phyloP scores from a whole-genome alignment of 345 rosid species.

The Dimocarpus longan region DNA sequence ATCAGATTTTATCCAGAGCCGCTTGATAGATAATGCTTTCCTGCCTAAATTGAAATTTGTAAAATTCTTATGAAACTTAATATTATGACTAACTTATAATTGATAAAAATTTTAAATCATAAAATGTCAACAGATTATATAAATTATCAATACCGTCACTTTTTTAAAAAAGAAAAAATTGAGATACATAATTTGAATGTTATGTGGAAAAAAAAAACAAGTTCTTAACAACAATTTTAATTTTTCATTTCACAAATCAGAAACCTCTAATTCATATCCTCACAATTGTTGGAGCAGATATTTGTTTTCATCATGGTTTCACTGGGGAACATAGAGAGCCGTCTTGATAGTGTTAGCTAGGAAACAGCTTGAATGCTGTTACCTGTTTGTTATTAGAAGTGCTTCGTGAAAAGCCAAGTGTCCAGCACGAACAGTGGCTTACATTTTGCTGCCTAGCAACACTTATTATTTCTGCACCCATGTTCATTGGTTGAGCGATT shows the following conservation, averaged over 20 bases:
- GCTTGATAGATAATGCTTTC: too few species aligned
- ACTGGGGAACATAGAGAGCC: not conserved
- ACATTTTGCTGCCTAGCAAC: not conserved
- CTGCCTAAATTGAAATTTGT: too few species aligned
- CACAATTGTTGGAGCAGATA: not conserved
- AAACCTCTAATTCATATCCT: too few species aligned
- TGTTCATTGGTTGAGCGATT: constrained; percentile 5
- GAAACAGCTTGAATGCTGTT: not conserved
- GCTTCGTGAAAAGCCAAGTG: constrained; percentile 27
- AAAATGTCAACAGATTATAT: too few species aligned
- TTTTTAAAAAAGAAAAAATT: too few species aligned
- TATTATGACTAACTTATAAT: too few species aligned
- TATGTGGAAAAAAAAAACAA: too few species aligned
- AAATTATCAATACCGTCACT: too few species aligned
- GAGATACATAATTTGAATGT: too few species aligned
- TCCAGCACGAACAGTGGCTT: constrained; percentile 23
- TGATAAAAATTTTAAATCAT: too few species aligned
- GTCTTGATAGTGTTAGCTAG: not conserved
- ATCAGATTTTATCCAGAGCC: not conserved
- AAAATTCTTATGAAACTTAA: not conserved
- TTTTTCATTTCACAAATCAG: too few species aligned
- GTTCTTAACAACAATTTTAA: too few species aligned
- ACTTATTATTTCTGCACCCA: not conserved
- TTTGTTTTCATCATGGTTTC: not conserved
- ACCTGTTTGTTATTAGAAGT: not conserved